Evolutionary conservation across 2,329 filamentous ascomycete species (phyloP), one percentile per base, ranked within the genome.

Genomic region (Niveomyces coronatus): DNA sequence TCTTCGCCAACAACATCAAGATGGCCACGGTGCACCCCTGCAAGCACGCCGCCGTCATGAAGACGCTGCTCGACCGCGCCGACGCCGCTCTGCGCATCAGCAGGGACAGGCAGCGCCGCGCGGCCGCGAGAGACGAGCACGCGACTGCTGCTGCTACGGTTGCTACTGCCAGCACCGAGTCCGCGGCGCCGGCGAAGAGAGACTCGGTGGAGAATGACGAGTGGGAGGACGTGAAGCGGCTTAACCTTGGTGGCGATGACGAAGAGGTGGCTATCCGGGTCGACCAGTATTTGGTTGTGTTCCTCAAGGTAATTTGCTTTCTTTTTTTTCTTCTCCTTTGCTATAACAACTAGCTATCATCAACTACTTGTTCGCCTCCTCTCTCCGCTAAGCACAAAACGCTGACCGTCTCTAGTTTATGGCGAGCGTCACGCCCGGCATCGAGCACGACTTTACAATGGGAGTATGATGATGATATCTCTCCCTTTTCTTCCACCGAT

Each of bases 391-490:
- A n/a, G n/a, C n/a, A n/a, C n/a, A n/a, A n/a, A n/a, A n/a, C n/a
- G n/a, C n/a, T n/a, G n/a, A n/a, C n/a, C n/a, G n/a, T n/a, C n/a
- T n/a, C 5, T 39, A 74, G 71, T 85, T 85, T 60, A 85, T 85
- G 67, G 79, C 82, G 23, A 91, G 82, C 51, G 91, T 98, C 31
- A 96, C 89, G 13, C 91, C 91, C 5, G 88, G 88, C 33, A 96
- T 98, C 60, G 89, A 96, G 63, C 86, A 95, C 60, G 89, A 96
- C 58, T 95, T 93, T 59, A 96, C 89, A 1, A 95, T 95, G 87
- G 85, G 86, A 5, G 80, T 94, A 27, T 94, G 68, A 69, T n/a
- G n/a, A n/a, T n/a, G n/a, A n/a, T n/a, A n/a, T n/a, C n/a, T n/a
- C n/a, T n/a, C n/a, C n/a, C n/a, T n/a, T n/a, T n/a, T n/a, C n/a